Conservation (phyloP, 164 flowering plant genomes). For the Stephania yunnanensis region DNA sequence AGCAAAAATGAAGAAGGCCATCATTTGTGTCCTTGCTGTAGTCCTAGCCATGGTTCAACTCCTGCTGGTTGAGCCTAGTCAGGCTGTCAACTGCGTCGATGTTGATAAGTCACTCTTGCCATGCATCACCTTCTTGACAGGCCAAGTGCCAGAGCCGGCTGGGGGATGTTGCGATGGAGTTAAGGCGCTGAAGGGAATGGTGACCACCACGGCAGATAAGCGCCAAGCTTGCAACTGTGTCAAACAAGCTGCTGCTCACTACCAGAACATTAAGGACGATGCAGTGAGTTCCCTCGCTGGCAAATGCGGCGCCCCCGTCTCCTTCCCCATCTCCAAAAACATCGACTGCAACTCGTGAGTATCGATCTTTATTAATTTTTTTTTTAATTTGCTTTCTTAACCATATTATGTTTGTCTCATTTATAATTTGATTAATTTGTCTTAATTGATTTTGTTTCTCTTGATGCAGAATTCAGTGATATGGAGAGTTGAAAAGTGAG, state of each 20-base stretch:
- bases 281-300: conserved; percentile 12
- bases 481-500: background rate
- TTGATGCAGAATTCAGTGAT: background rate
- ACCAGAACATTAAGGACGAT: conserved; percentile 7
- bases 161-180: conserved; percentile 13
- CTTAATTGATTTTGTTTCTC: background rate
- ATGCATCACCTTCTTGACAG: conserved; percentile 16
- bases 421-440: background rate
- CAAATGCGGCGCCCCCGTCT: conserved; percentile 5
- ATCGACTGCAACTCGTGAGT: conserved; percentile 3
- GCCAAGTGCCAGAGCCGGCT: background rate
- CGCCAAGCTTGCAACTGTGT: conserved; percentile 13
- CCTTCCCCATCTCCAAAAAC: conserved; percentile 7
- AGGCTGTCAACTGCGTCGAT: conserved; percentile 13
- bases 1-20: conserved; percentile 1
- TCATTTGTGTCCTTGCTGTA: conserved; percentile 1
- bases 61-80: conserved; percentile 17
- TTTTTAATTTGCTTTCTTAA: background rate
- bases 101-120: conserved; percentile 1
- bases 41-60: conserved; percentile 13
- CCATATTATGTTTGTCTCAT: background rate
- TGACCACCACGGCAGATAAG: background rate
- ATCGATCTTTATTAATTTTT: background rate
- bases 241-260: conserved; percentile 1
- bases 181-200: conserved; percentile 3